phyloP scores from a whole-genome alignment of 352 stramenopile genomes.

The Halophytophthora batemanensis region DNA sequence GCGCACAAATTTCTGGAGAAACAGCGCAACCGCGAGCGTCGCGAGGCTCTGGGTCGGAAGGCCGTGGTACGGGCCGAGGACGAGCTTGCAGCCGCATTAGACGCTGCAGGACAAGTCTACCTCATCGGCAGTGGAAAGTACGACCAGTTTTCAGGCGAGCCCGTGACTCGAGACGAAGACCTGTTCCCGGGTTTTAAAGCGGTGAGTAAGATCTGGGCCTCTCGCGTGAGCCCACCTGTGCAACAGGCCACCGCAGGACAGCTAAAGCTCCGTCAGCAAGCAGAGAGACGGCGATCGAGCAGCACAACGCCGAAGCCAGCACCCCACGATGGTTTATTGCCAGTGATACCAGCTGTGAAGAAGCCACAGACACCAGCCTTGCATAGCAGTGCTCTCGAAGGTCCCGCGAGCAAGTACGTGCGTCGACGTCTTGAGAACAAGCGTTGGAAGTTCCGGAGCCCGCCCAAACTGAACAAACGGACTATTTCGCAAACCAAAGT shows the following conservation, averaged over 20 bases:
- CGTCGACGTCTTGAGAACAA: conserved; percentile 62
- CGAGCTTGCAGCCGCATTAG: conserved; percentile 83
- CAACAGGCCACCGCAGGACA: conserved; percentile 2
- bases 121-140: conserved; percentile 86
- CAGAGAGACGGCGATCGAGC: not conserved
- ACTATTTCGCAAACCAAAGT: conserved; percentile 28
- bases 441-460: conserved; percentile 61
- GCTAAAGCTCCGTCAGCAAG: not conserved
- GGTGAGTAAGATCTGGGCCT: conserved; percentile 65
- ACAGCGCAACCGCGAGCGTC: conserved; percentile 68
- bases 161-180: conserved; percentile 44
- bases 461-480: conserved; percentile 49
- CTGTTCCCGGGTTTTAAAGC: conserved; percentile 60
- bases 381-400: not conserved
- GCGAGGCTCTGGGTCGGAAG: conserved; percentile 36
- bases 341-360: conserved; percentile 2
- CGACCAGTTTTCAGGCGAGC: conserved; percentile 74
- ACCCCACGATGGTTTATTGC: not conserved
- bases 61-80: conserved; percentile 72
- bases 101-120: conserved; percentile 92
- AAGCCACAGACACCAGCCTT: not conserved
- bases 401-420: conserved; percentile 41
- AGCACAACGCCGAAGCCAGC: not conserved
- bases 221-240: conserved; percentile 32
- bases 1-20: conserved; percentile 69